phyloP scores from a whole-genome alignment of 2,329 filamentous ascomycete genomes.

The Monilinia laxa region DNA sequence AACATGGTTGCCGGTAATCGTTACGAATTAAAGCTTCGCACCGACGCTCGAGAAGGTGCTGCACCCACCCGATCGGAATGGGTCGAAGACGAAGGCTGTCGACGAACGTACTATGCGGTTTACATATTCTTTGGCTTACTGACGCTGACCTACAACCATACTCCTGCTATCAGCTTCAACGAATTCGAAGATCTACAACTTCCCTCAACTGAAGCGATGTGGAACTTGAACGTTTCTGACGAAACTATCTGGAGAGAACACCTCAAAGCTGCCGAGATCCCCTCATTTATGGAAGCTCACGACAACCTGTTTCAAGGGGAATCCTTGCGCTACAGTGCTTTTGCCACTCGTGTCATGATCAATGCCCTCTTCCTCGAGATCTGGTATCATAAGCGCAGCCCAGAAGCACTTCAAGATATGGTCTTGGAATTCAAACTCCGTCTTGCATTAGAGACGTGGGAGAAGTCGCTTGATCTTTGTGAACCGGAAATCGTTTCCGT shows the following conservation, averaged over 20 bases:
- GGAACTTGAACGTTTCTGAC: conserved; percentile 79
- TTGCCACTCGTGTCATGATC: conserved; percentile 97
- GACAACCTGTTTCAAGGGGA: conserved; percentile 95
- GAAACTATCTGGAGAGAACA: conserved; percentile 83
- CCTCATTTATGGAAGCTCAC: conserved; percentile 91
- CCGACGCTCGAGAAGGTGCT: conserved; percentile 77
- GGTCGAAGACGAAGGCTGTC: conserved; percentile 95
- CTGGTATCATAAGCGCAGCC: conserved; percentile 98
- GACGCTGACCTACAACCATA: conserved; percentile 96
- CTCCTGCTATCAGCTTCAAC: conserved; percentile 95
- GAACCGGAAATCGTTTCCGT: conserved; percentile 88
- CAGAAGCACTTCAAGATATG: conserved; percentile 94
- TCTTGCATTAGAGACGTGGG: conserved; percentile 96
- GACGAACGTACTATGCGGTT: conserved; percentile 95
- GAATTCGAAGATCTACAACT: conserved; percentile 93
- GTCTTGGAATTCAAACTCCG: conserved; percentile 98
- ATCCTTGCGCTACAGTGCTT: conserved; percentile 86
- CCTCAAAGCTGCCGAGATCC: conserved; percentile 66
- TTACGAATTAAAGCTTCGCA: conserved; percentile 91
- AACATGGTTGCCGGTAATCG: conserved; percentile 99
- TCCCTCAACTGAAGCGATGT: conserved; percentile 89
- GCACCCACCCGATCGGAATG: conserved; percentile 82
- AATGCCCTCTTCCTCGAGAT: conserved; percentile 97
- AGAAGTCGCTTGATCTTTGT: conserved; percentile 90
- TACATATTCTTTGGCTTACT: conserved; percentile 98